phyloP scores from a whole-genome alignment of 2,329 filamentous ascomycete species.

The Pseudomassariella vexata region DNA sequence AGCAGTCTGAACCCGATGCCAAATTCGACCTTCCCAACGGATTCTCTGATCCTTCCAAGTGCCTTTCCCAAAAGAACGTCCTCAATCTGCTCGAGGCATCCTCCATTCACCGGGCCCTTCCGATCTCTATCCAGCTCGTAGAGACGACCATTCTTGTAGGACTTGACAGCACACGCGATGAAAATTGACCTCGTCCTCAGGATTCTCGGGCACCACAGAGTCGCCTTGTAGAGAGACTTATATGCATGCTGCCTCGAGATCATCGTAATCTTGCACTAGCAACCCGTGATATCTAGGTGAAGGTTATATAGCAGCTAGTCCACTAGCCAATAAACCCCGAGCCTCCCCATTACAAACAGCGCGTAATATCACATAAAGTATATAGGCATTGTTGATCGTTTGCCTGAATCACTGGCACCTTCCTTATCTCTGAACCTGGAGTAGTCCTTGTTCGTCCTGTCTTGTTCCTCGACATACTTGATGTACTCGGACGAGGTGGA shows the following conservation, averaged over 20 bases:
- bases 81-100: no score
- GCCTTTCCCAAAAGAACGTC: no score
- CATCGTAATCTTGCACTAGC: no score
- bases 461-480: no score
- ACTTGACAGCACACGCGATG: constrained; percentile 69
- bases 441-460: no score
- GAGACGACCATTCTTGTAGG: constrained; percentile 40
- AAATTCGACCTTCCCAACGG: no score
- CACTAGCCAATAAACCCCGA: constrained; percentile 33
- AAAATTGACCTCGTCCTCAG: constrained; percentile 59
- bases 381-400: constrained; percentile 67
- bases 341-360: constrained; percentile 55
- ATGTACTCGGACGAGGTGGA: no score
- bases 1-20: no score
- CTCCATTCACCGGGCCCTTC: constrained; percentile 58
- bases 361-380: constrained; percentile 63
- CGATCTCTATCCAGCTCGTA: constrained; percentile 67
- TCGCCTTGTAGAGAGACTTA: constrained; percentile 57
- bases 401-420: constrained; percentile 76
- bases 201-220: constrained; percentile 50
- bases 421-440: no score
- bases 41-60: no score
- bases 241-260: no score
- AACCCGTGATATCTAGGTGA: no score
- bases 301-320: not conserved